These are phyloP conservation scores for Amylocarpus encephaloides DNA, from an alignment of 2,329 filamentous ascomycete species.

Conservation along the genomic window DNA sequence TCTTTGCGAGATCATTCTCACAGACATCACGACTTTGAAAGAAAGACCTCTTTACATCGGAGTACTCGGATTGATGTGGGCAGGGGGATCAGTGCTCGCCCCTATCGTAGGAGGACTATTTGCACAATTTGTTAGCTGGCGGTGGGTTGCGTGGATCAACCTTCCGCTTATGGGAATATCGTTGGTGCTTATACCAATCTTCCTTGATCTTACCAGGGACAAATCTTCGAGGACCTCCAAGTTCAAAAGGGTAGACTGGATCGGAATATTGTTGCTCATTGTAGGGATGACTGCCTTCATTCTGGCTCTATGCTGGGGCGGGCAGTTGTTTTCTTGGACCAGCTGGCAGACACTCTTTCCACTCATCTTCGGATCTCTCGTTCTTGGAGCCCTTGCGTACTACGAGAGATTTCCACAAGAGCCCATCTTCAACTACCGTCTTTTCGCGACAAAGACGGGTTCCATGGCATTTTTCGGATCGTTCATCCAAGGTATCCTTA, in stretches of 20 bases:
- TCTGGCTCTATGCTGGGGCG: constrained; percentile 41
- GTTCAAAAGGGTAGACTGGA: constrained; percentile 49
- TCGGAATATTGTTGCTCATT: neutral
- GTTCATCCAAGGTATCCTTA: constrained; percentile 44
- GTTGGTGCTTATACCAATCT: neutral
- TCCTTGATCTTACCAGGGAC: neutral
- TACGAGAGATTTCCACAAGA: neutral
- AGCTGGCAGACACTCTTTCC: constrained; percentile 55
- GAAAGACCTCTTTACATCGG: constrained; percentile 39
- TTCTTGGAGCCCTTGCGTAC: constrained; percentile 42
- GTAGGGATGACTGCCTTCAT: neutral
- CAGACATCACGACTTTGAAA: constrained; percentile 43
- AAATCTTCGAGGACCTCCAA: neutral
- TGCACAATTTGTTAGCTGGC: constrained; percentile 26
- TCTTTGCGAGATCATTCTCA: constrained; percentile 42
- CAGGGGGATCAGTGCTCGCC: constrained; percentile 37
- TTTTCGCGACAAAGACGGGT: neutral
- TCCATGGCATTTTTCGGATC: constrained; percentile 30
- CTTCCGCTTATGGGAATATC: constrained; percentile 1
- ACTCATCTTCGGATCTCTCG: constrained; percentile 44
- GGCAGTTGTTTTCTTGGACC: constrained; percentile 55
- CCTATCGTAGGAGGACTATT: constrained; percentile 36
- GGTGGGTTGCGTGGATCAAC: constrained; percentile 6
- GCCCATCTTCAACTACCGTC: neutral
- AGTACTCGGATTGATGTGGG: constrained; percentile 34